Base-by-base conservation (phyloP, 2,329 filamentous ascomycete species). In the Cucurbitaria berberidis region DNA sequence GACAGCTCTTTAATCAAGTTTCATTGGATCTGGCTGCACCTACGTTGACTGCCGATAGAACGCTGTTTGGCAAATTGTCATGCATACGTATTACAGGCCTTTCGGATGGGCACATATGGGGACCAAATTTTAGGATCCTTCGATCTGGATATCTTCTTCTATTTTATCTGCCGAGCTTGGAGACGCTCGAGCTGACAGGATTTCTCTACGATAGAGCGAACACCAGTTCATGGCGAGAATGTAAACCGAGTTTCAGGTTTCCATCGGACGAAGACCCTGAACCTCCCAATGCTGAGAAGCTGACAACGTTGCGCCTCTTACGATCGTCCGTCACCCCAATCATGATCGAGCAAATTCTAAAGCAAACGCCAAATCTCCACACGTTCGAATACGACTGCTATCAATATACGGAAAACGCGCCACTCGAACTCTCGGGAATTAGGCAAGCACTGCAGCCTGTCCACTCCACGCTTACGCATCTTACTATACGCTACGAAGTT, bases 351-450 rank as follows among this genome's bases (percentile, higher is more conserved):
- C 32, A 30, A 1, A 7, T 50, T 13, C 48, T 50, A 10, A 29
- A 36, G 32, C 48, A 50, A 19, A 29, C 48, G 11, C 32, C 48
- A 4, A 44, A 50, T 18, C 30, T 50, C 24, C 19, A 19, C 18
- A 26, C 41, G 16, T 39, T 50, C 24, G n/a, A 50, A 3, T 50
- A 45, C 22, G 48, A 50, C 16, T 36, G 40, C 26, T 39, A 22
- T 19, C 22, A 39, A 22, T 29, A 48, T 29, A 27, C 16, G 24
- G 24, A 26, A 0, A 11, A 26, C 22, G 6, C 19, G 11, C 18
- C 32, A 16, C 21, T 45, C 22, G 30, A 30, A 2, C 19, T 50
- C 29, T 24, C 32, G 11, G 16, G 22, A 3, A 18, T 44, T 9
- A 38, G 11, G 16, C 32, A 38, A 2, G 39, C 46, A 18, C 38